These are phyloP conservation scores for Penicillium salamii DNA, from an alignment of 495 filamentous ascomycete species.

Conservation along the genomic window DNA sequence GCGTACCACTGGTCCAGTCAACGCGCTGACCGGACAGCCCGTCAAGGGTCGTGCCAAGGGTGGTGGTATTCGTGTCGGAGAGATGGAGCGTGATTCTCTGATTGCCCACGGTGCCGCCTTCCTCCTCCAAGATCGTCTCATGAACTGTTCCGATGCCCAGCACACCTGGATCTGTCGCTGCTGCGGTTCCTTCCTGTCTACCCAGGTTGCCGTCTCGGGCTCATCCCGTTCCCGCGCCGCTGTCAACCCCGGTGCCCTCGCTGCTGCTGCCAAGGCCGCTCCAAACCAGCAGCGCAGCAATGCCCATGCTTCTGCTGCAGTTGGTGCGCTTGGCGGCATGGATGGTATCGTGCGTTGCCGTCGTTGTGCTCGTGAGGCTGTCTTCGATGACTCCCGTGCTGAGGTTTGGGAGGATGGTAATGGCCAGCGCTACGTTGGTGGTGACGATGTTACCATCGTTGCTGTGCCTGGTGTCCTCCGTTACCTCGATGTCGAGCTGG, in stretches of 20 bases:
- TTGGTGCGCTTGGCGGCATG: slow-evolving; percentile 38
- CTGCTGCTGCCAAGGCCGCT: slow-evolving; percentile 33
- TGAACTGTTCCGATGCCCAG: slow-evolving; percentile 94
- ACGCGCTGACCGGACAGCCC: slow-evolving; percentile 85
- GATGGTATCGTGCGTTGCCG: slow-evolving; percentile 78
- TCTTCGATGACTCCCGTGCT: slow-evolving; percentile 59
- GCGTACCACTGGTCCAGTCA: slow-evolving; percentile 88
- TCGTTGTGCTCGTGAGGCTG: slow-evolving; percentile 70
- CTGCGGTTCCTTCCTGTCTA: slow-evolving; percentile 86
- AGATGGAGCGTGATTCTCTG: slow-evolving; percentile 96
- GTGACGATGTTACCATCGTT: slow-evolving; percentile 84
- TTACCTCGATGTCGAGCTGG: slow-evolving; percentile 92
- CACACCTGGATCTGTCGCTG: slow-evolving; percentile 81
- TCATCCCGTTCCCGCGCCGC: slow-evolving; percentile 26
- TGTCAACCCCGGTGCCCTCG: slow-evolving; percentile 28
- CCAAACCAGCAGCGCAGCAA: slow-evolving; percentile 26
- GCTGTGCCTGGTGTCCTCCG: slow-evolving; percentile 88
- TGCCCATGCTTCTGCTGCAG: slow-evolving; percentile 10
- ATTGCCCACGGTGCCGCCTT: slow-evolving; percentile 94
- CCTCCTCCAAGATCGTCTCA: slow-evolving; percentile 87
- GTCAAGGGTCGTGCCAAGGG: slow-evolving; percentile 95
- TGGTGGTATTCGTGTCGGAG: slow-evolving; percentile 96
- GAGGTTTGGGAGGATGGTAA: slow-evolving; percentile 90
- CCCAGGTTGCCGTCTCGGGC: slow-evolving; percentile 63
- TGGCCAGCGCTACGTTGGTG: slow-evolving; percentile 77